These are phyloP conservation scores for Draba incana DNA, from an alignment of 345 rosid species.

Conservation along the genomic window DNA sequence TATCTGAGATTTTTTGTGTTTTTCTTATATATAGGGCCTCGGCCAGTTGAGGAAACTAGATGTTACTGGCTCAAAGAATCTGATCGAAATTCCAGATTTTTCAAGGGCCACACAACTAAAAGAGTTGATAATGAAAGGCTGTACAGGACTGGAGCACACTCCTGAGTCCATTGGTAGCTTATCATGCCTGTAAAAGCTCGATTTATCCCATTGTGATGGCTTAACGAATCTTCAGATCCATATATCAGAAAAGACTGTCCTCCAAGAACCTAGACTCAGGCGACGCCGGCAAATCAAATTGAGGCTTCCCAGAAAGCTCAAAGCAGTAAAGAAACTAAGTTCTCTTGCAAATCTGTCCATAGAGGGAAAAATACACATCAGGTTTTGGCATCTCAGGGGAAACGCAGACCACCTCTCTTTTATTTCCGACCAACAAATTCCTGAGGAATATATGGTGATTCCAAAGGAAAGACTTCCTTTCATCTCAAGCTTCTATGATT, in stretches of 20 bases:
- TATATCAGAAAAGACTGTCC: slow-evolving; percentile 22
- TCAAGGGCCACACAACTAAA: not conserved
- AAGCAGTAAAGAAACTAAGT: not conserved
- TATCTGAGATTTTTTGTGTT: not conserved
- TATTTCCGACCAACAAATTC: not conserved
- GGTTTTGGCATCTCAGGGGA: slow-evolving; percentile 11
- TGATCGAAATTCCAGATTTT: slow-evolving; percentile 18
- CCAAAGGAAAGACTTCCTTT: not conserved
- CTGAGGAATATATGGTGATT: not conserved
- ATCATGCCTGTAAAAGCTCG: slow-evolving; percentile 12
- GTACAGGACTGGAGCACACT: not conserved
- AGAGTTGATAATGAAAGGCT: slow-evolving; percentile 24
- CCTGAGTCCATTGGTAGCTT: slow-evolving; percentile 13
- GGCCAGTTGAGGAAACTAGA: slow-evolving; percentile 16
- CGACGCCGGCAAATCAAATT: slow-evolving; percentile 3
- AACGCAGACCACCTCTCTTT: slow-evolving; percentile 26
- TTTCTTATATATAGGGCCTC: slow-evolving; percentile 5
- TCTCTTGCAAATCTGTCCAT: slow-evolving; percentile 23
- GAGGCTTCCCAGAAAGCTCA: slow-evolving; percentile 24
- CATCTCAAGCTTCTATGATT: not conserved
- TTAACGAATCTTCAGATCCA: slow-evolving; percentile 15
- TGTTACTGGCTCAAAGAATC: slow-evolving; percentile 30
- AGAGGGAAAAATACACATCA: slow-evolving; percentile 17
- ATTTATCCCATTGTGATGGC: slow-evolving; percentile 29
- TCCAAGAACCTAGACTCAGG: not conserved